Evolutionary conservation across 305 asterid species (phyloP).

Genomic region (Rubia occidens): DNA sequence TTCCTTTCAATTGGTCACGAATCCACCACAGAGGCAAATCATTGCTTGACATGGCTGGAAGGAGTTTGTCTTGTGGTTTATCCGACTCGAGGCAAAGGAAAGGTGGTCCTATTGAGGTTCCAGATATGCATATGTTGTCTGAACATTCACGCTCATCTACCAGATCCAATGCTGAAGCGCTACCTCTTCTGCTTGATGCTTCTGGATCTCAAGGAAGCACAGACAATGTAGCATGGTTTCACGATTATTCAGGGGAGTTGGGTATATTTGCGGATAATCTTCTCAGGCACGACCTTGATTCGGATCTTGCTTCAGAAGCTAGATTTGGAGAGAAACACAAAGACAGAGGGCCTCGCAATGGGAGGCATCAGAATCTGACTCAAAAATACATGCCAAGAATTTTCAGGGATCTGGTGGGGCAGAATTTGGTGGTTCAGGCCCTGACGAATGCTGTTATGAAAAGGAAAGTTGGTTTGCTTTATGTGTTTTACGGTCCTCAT

Average conservation of each 20-base stretch:
- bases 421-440: conserved; percentile 77
- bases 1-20: conserved; percentile 94
- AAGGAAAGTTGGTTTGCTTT: conserved; percentile 73
- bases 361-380: conserved; percentile 77
- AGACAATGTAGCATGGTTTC: conserved; percentile 61
- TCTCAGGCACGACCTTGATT: conserved; percentile 56
- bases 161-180: conserved; percentile 63
- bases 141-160: conserved; percentile 62
- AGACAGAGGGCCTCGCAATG: conserved; percentile 31
- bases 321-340: conserved; percentile 47
- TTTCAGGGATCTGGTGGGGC: conserved; percentile 85
- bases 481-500: conserved; percentile 84
- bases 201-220: conserved; percentile 66
- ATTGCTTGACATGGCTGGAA: conserved; percentile 80
- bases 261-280: conserved; percentile 75
- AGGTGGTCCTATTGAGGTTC: conserved; percentile 35
- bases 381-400: conserved; percentile 84
- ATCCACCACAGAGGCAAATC: conserved; percentile 85
- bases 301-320: conserved; percentile 79
- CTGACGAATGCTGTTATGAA: conserved; percentile 66
- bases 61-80: conserved; percentile 88
- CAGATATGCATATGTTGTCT: conserved; percentile 45
- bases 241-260: conserved; percentile 81
- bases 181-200: conserved; percentile 73
- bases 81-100: conserved; percentile 64